Percentiles rank a stretch among this genome's conserved stretches.
Conservation (phyloP, 169 alveolate genomes). For the Theileria orientalis region DNA sequence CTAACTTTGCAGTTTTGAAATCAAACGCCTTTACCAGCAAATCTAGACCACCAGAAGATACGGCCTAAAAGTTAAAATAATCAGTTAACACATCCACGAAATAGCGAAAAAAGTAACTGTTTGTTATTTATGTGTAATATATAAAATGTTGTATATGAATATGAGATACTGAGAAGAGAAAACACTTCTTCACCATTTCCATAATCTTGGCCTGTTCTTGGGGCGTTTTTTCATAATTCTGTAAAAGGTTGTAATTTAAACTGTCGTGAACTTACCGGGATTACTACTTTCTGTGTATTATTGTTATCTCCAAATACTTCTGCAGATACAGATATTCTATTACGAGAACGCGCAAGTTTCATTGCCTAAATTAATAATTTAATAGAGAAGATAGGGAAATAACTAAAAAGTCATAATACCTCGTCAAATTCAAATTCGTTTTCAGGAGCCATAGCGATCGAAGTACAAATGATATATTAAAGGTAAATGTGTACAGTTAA, state of each 20-base stretch:
- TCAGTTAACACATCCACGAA: too few species aligned
- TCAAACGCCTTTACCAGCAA: conserved; percentile 52
- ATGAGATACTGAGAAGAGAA: conserved; percentile 51
- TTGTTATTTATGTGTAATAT: not conserved
- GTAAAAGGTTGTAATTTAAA: not conserved
- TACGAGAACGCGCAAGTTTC: conserved; percentile 44
- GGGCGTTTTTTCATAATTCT: conserved; percentile 52
- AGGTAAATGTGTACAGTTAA: not conserved
- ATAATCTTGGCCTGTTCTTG: conserved; percentile 54
- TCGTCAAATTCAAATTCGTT: conserved; percentile 17
- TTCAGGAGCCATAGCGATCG: conserved; percentile 5
- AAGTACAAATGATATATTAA: not conserved
- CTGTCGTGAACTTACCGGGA: conserved; percentile 37
- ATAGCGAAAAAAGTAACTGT: too few species aligned
- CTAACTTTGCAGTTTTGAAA: conserved; percentile 33
- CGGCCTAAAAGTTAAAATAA: conserved; percentile 18
- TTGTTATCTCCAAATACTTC: conserved; percentile 58
- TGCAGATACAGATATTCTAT: conserved; percentile 62
- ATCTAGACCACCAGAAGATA: conserved; percentile 30
- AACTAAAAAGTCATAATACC: conserved; percentile 8
- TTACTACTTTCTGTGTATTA: conserved; percentile 18
- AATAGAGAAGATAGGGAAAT: not conserved
- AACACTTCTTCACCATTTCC: conserved; percentile 37
- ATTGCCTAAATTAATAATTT: conserved; percentile 32
- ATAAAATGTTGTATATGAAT: not conserved